Percentiles rank a stretch among this genome's conserved stretches.
Evolutionary conservation across 768 basidiomycete species (phyloP).

Genomic region (Boletus sp.): DNA sequence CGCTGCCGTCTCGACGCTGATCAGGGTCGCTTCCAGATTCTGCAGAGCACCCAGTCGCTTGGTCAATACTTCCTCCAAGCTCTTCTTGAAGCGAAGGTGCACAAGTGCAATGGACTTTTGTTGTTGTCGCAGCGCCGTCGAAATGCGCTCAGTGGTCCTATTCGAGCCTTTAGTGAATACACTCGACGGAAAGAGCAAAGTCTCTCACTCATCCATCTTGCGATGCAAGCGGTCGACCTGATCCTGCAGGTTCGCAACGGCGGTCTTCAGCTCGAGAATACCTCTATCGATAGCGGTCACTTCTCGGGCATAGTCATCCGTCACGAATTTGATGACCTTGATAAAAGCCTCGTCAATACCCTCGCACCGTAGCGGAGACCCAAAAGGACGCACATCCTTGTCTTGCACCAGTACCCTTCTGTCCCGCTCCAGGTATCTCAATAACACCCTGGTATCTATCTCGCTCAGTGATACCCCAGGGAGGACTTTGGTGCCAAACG

Average conservation of each 20-base stretch:
- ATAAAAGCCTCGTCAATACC: background rate
- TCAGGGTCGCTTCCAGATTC: conserved; percentile 70
- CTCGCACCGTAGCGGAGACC: background rate
- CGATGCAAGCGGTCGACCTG: conserved; percentile 68
- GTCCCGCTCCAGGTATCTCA: conserved; percentile 82
- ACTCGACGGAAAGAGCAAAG: background rate
- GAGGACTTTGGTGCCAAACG: conserved; percentile 47
- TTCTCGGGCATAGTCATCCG: conserved; percentile 33
- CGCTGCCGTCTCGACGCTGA: conserved; percentile 85
- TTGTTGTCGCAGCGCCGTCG: conserved; percentile 60
- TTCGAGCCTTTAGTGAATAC: background rate
- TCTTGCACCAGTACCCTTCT: conserved; percentile 58
- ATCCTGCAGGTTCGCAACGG: conserved; percentile 59
- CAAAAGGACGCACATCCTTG: conserved; percentile 50
- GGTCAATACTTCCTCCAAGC: conserved; percentile 68
- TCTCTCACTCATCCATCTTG: conserved; percentile 68
- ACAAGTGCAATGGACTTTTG: conserved; percentile 73
- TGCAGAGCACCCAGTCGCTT: conserved; percentile 74
- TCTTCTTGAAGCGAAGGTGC: conserved; percentile 78
- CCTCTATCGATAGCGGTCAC: conserved; percentile 82
- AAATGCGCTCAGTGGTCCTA: conserved; percentile 68
- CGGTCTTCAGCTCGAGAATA: conserved; percentile 74
- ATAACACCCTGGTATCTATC: conserved; percentile 61
- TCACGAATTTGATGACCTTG: conserved; percentile 80
- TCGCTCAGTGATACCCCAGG: conserved; percentile 50